A percentile compares a stretch with the other conserved stretches of the same genome.
Conservation (phyloP, 23 red algal genomes). For the Gracilariopsis chorda region DNA sequence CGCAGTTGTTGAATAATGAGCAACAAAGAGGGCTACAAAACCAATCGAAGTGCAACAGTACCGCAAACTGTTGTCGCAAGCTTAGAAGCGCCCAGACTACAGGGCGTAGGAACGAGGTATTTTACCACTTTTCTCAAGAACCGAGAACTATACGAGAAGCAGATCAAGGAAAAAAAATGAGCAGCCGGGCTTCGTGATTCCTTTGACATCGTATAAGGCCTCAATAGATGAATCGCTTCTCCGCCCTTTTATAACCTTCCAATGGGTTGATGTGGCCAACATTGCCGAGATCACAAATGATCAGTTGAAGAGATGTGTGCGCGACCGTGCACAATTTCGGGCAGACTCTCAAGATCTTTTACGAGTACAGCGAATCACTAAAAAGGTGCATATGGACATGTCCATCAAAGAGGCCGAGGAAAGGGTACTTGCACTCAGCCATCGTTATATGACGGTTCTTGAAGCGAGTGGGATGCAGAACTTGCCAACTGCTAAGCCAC, state of each 20-base stretch:
- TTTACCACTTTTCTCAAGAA: constrained; percentile 20
- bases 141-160: constrained; percentile 45
- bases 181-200: not conserved
- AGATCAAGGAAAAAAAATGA: constrained; percentile 33
- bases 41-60: constrained; percentile 12
- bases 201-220: constrained; percentile 22
- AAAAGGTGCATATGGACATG: constrained; percentile 19
- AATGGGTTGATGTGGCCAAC: constrained; percentile 6
- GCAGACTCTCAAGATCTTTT: not conserved
- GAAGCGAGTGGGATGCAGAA: too few relatives aligned
- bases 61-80: not conserved
- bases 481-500: too few relatives aligned
- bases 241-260: not conserved
- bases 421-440: not conserved
- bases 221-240: constrained; percentile 26
- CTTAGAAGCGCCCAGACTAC: constrained; percentile 4
- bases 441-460: too few relatives aligned
- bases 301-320: constrained; percentile 19
- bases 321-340: not conserved
- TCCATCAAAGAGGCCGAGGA: not conserved
- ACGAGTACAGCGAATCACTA: not conserved
- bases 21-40: too few relatives aligned
- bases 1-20: too few relatives aligned
- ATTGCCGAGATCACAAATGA: constrained; percentile 17
- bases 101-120: not conserved